These are phyloP conservation scores for Fonsecaea nubica DNA, from an alignment of 2,329 filamentous ascomycete genomes.

Conservation along the genomic window DNA sequence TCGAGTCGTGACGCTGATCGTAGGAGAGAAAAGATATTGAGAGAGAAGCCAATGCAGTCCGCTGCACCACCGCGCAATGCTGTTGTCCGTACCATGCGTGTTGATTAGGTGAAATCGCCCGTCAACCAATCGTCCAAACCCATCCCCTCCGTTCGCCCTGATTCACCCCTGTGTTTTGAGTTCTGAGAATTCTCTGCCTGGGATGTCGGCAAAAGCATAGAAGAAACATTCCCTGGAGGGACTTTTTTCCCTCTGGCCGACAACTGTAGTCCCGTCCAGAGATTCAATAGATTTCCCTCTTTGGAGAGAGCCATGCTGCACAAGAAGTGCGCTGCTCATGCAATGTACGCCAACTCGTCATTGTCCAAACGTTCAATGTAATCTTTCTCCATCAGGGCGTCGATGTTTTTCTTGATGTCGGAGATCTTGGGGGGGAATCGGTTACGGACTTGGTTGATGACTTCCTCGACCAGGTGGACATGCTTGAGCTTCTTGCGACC, in stretches of 20 bases:
- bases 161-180: neutral
- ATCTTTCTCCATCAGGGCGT: conserved; percentile 97
- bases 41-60: neutral
- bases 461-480: conserved; percentile 89
- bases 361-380: conserved; percentile 95
- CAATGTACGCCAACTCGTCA: conserved; percentile 92
- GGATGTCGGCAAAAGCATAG: neutral
- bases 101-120: neutral
- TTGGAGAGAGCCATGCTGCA: neutral
- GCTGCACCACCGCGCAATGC: conserved; percentile 15
- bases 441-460: conserved; percentile 90
- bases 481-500: conserved; percentile 99
- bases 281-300: neutral
- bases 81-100: neutral
- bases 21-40: neutral
- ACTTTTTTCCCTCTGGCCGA: neutral
- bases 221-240: neutral
- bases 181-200: neutral
- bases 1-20: neutral
- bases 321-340: conserved; percentile 59
- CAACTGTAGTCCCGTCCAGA: neutral
- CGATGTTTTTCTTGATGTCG: conserved; percentile 99
- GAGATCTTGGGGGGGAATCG: conserved; percentile 91
- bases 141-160: neutral
- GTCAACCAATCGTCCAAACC: neutral